Percentiles rank a stretch among this genome's conserved stretches.
Evolutionary conservation across 495 filamentous ascomycete species (phyloP).

Genomic region (Hypoxylon crocopeplum): DNA sequence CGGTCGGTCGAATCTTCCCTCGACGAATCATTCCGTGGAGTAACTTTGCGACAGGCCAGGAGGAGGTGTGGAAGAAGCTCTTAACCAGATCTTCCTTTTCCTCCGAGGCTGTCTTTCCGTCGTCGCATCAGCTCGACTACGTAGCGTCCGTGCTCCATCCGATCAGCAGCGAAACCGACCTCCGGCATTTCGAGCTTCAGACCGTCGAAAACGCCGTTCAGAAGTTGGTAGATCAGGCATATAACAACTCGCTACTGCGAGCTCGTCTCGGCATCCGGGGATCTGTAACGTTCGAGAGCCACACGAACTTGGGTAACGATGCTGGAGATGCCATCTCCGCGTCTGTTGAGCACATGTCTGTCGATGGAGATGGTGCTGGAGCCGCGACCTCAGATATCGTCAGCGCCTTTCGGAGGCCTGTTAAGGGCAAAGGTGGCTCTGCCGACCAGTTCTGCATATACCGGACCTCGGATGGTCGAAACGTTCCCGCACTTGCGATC

Average conservation of each 20-base stretch:
- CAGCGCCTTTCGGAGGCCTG: constrained; percentile 14
- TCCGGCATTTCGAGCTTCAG: constrained; percentile 40
- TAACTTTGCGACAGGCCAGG: constrained; percentile 33
- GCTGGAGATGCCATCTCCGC: constrained; percentile 14
- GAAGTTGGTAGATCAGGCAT: constrained; percentile 37
- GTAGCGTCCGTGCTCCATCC: constrained; percentile 28
- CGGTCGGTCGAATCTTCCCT: constrained; percentile 42
- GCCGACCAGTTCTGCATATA: constrained; percentile 56
- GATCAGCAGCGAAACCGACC: constrained; percentile 42
- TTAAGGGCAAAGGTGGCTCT: constrained; percentile 36
- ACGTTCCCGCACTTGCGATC: constrained; percentile 43
- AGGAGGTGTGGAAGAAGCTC: constrained; percentile 39
- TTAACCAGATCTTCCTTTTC: constrained; percentile 29
- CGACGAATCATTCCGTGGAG: constrained; percentile 44
- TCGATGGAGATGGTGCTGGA: constrained; percentile 15
- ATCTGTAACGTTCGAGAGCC: constrained; percentile 45
- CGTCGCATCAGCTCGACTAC: constrained; percentile 41
- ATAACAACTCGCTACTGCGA: constrained; percentile 37
- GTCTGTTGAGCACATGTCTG: constrained; percentile 27
- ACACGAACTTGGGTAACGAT: constrained; percentile 41
- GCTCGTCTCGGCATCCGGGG: constrained; percentile 34
- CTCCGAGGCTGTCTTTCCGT: constrained; percentile 37
- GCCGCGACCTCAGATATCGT: constrained; percentile 11
- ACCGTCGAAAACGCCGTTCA: constrained; percentile 40
- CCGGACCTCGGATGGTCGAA: constrained; percentile 36